Evolutionary conservation across 2,329 filamentous ascomycete genomes (phyloP).

Genomic region (Atkinsonella hypoxylon): DNA sequence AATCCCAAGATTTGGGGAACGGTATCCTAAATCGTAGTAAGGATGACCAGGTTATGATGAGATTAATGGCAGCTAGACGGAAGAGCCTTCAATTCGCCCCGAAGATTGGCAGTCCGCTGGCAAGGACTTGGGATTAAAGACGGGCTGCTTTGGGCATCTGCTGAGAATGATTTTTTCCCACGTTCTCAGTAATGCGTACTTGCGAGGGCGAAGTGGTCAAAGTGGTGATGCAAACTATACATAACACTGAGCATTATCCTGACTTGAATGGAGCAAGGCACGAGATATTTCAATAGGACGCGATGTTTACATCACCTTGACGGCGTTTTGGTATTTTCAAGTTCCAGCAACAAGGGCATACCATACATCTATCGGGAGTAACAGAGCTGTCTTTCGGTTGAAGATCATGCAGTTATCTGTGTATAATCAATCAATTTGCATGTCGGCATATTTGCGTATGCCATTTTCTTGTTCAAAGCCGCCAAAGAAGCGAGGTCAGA

Average conservation of each 20-base stretch:
- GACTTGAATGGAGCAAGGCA: background rate
- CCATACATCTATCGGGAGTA: background rate
- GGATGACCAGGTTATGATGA: slow-evolving; percentile 45
- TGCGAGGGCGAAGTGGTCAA: background rate
- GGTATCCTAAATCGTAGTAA: slow-evolving; percentile 37
- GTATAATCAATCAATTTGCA: background rate
- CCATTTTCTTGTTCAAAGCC: too few relatives aligned
- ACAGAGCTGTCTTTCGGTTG: background rate
- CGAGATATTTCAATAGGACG: background rate
- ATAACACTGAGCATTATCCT: background rate
- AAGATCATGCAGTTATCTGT: background rate
- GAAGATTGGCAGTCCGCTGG: slow-evolving; percentile 60
- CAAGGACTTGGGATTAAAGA: slow-evolving; percentile 38
- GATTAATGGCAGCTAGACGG: slow-evolving; percentile 58
- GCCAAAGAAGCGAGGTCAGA: too few relatives aligned
- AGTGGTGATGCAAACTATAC: background rate
- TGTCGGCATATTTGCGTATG: background rate
- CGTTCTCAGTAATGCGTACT: too few relatives aligned
- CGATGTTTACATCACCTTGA: background rate
- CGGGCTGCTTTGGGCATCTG: background rate
- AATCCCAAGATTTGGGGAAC: slow-evolving; percentile 26
- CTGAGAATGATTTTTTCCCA: too few relatives aligned
- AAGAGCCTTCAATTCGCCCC: slow-evolving; percentile 72
- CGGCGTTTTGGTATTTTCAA: background rate
- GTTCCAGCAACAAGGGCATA: background rate